Percentiles rank a stretch among this genome's conserved stretches.
These are phyloP conservation scores for Circinella minor DNA, from an alignment of 371 early-diverging fungal species.

Conservation along the genomic window DNA sequence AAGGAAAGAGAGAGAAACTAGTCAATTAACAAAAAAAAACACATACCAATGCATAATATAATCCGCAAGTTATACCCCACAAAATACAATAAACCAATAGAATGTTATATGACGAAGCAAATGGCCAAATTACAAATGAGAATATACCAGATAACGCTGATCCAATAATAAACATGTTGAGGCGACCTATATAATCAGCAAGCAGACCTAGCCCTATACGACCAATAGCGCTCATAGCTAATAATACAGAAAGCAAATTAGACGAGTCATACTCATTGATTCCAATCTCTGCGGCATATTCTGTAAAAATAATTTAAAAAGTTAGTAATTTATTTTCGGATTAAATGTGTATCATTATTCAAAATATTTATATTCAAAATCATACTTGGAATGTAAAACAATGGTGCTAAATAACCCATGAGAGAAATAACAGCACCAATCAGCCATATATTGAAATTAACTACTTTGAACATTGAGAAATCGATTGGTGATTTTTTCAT, in stretches of 20 bases:
- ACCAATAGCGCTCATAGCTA: constrained; percentile 59
- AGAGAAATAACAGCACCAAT: constrained; percentile 37
- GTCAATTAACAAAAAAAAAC: neutral
- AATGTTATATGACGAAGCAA: constrained; percentile 48
- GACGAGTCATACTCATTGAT: constrained; percentile 26
- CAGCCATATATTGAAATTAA: constrained; percentile 36
- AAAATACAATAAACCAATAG: constrained; percentile 55
- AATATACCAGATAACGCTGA: constrained; percentile 37
- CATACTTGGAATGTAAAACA: constrained; percentile 41
- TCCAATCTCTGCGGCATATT: constrained; percentile 33
- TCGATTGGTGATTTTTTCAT: constrained; percentile 33
- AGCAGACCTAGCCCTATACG: constrained; percentile 67
- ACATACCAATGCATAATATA: constrained; percentile 33
- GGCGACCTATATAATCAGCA: constrained; percentile 68
- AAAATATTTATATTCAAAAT: neutral
- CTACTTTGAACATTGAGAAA: constrained; percentile 27
- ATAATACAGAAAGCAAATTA: constrained; percentile 34
- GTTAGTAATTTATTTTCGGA: neutral
- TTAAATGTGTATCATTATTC: neutral
- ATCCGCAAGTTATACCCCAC: constrained; percentile 50
- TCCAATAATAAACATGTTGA: constrained; percentile 39
- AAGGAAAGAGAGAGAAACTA: no score
- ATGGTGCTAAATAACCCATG: constrained; percentile 37
- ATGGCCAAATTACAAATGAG: constrained; percentile 61
- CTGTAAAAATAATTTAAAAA: constrained; percentile 12